Conservation (phyloP, 352 stramenopile species). For the Pythium insidiosum region DNA sequence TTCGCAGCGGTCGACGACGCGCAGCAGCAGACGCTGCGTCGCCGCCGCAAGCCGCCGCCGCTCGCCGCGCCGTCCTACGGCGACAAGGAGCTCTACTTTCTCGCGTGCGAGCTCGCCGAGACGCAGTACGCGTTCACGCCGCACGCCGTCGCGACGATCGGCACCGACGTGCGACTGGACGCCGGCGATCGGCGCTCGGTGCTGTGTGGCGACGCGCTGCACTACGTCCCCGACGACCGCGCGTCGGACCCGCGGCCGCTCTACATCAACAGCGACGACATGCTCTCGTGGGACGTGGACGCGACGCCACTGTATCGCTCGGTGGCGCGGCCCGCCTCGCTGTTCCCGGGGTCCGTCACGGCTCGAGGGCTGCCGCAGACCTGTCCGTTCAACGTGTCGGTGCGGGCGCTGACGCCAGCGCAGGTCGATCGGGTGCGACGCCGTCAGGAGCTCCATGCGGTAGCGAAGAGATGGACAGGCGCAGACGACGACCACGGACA, state of each 20-base stretch:
- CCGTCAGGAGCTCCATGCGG: neutral
- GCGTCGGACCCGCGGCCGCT: slow-evolving; percentile 2
- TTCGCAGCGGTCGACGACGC: no score
- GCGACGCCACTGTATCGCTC: slow-evolving; percentile 18
- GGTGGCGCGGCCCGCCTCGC: slow-evolving; percentile 14
- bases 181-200: slow-evolving; percentile 2
- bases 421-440: neutral
- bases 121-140: slow-evolving; percentile 37
- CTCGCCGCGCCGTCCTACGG: slow-evolving; percentile 33
- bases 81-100: slow-evolving; percentile 48
- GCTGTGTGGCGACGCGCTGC: slow-evolving; percentile 34
- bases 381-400: neutral
- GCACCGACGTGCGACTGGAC: neutral
- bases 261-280: slow-evolving; percentile 50
- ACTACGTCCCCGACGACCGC: slow-evolving; percentile 20
- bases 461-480: no score
- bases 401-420: neutral
- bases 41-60: slow-evolving; percentile 14
- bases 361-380: neutral
- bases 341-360: slow-evolving; percentile 18
- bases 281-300: slow-evolving; percentile 21
- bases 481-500: no score
- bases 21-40: no score
- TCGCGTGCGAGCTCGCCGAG: slow-evolving; percentile 40
- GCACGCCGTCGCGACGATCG: slow-evolving; percentile 4